Evolutionary conservation across 129 eudicot species (phyloP).

Genomic region (Chrysanthemum makinoi): DNA sequence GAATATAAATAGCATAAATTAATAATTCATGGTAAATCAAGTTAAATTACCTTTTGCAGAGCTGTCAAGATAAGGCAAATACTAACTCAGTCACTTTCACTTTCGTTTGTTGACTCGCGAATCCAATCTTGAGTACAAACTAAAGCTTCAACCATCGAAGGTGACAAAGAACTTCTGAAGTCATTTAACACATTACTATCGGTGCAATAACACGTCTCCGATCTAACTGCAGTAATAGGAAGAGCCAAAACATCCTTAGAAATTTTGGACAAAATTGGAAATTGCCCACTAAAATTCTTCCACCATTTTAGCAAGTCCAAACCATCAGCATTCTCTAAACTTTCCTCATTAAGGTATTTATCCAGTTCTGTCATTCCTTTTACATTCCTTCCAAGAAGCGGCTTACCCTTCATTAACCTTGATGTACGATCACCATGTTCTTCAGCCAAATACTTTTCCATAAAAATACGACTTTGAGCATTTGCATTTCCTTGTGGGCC

Average conservation of each 20-base stretch:
- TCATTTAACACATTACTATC: background rate
- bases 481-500: background rate
- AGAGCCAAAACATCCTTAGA: conserved; percentile 18
- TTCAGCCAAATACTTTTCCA: background rate
- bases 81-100: background rate
- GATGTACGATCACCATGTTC: background rate
- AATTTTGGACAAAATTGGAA: conserved; percentile 13
- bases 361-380: background rate
- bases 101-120: background rate
- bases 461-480: conserved; percentile 1
- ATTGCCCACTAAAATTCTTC: conserved; percentile 1
- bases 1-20: background rate
- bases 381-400: conserved; percentile 7
- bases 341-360: background rate
- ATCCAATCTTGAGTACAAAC: conserved; percentile 21
- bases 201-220: background rate
- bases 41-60: conserved; percentile 11
- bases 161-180: conserved; percentile 15
- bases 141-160: conserved; percentile 10
- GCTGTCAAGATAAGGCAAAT: background rate
- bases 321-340: background rate
- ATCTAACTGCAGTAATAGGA: background rate
- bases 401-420: background rate
- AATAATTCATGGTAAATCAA: background rate
- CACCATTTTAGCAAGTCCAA: conserved; percentile 11